Evolutionary conservation across 2,329 filamentous ascomycete species (phyloP).

Genomic region (Epichloe brachyelytri): DNA sequence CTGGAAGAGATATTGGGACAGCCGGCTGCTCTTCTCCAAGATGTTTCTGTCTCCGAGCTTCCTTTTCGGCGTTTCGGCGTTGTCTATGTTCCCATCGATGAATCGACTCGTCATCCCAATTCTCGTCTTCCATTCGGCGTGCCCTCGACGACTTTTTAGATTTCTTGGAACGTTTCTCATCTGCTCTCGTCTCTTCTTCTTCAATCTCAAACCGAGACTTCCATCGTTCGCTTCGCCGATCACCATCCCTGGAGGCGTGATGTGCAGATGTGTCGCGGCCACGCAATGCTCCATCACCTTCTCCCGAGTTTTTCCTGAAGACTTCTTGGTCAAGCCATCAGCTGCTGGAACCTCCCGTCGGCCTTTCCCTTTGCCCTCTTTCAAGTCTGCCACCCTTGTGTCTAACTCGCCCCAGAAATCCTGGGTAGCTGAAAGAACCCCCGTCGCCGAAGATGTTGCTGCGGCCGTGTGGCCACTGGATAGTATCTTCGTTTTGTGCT

Average conservation of each 20-base stretch:
- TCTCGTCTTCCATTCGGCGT: conserved; percentile 16
- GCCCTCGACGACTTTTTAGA: conserved; percentile 10
- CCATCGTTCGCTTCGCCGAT: conserved; percentile 12
- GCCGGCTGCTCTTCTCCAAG: conserved; percentile 31
- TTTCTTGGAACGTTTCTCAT: conserved; percentile 13
- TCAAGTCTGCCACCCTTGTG: conserved; percentile 9
- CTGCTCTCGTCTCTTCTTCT: conserved; percentile 11
- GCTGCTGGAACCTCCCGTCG: not conserved
- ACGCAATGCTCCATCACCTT: not conserved
- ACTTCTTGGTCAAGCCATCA: not conserved
- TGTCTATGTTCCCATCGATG: conserved; percentile 25
- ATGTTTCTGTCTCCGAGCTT: conserved; percentile 25
- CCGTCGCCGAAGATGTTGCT: not conserved
- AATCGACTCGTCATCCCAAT: conserved; percentile 26
- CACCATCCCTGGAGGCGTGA: conserved; percentile 2
- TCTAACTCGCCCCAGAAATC: conserved; percentile 16
- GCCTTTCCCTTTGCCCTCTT: conserved; percentile 3
- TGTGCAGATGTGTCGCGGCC: not conserved
- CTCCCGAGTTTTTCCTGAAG: not conserved
- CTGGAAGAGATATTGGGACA: conserved; percentile 61
- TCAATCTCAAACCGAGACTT: conserved; percentile 20
- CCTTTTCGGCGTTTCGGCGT: conserved; percentile 29
- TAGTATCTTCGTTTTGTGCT: not conserved
- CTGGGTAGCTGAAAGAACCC: not conserved
- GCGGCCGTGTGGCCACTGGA: not conserved